phyloP scores from a whole-genome alignment of 495 filamentous ascomycete species.

The Cercophora samala region DNA sequence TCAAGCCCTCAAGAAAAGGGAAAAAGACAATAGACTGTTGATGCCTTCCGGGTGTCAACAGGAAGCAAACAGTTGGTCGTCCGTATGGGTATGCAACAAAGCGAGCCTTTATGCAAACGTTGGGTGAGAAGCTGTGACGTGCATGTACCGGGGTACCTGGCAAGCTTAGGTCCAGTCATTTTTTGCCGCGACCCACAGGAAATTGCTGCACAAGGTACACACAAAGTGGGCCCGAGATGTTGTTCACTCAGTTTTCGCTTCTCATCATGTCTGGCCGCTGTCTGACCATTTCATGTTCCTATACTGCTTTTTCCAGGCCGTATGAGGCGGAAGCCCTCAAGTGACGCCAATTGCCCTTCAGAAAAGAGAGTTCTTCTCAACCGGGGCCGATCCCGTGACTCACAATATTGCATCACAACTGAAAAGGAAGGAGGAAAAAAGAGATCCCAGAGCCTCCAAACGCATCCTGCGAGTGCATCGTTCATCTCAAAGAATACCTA shows the following conservation, averaged over 20 bases:
- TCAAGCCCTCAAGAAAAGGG: no score
- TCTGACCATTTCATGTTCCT: constrained; percentile 10
- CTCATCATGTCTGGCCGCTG: background rate
- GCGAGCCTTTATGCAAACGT: background rate
- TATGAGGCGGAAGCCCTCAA: background rate
- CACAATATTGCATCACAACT: background rate
- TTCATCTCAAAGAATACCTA: background rate
- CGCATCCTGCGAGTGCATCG: background rate
- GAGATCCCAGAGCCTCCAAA: background rate
- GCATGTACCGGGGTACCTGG: background rate
- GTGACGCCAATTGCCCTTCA: background rate
- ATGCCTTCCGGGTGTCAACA: background rate
- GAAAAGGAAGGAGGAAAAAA: background rate
- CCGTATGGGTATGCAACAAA: background rate
- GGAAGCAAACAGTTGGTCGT: background rate
- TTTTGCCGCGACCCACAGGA: constrained; percentile 12
- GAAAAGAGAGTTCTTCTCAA: background rate
- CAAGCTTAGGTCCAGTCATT: background rate
- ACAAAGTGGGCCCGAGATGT: constrained; percentile 3
- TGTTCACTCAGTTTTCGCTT: background rate
- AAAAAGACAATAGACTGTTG: no score
- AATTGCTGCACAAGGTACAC: constrained; percentile 5
- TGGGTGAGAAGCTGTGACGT: background rate
- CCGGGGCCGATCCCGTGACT: background rate
- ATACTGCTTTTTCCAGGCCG: constrained; percentile 1